Evolutionary conservation across 2,329 filamentous ascomycete species (phyloP).

Genomic region (Xylaria sp.): DNA sequence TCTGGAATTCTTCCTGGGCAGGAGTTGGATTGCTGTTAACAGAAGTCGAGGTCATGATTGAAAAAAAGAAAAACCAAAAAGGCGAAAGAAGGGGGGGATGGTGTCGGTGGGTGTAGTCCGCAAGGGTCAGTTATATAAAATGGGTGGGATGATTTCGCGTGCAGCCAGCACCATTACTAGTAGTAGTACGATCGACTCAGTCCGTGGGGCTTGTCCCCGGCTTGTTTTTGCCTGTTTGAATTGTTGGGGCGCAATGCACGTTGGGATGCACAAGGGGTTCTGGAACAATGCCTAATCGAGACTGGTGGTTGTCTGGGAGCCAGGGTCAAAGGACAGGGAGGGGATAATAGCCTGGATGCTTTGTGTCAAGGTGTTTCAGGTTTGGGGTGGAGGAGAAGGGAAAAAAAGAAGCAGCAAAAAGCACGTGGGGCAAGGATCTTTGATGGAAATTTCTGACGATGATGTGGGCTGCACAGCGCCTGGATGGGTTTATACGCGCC

Average conservation of each 20-base stretch:
- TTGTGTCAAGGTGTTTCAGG: conserved; percentile 38
- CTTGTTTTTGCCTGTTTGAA: conserved; percentile 26
- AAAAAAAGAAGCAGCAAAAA: not conserved
- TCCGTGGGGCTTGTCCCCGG: conserved; percentile 16
- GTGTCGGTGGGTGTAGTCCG: conserved; percentile 28
- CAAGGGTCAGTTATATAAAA: conserved; percentile 38
- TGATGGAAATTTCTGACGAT: conserved; percentile 5
- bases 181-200: conserved; percentile 16
- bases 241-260: conserved; percentile 33
- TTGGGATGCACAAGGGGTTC: conserved; percentile 36
- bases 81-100: conserved; percentile 11
- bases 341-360: conserved; percentile 20
- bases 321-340: conserved; percentile 3
- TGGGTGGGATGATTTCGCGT: conserved; percentile 12
- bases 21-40: conserved; percentile 59
- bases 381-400: conserved; percentile 10
- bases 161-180: conserved; percentile 1
- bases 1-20: conserved; percentile 75
- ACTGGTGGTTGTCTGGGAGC: conserved; percentile 35
- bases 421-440: conserved; percentile 30
- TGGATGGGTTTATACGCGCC: not conserved
- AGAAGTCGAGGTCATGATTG: conserved; percentile 59
- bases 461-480: not conserved
- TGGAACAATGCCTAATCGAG: conserved; percentile 47
- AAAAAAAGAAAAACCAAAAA: conserved; percentile 29